phyloP scores from a whole-genome alignment of 2,329 filamentous ascomycete species.

The Colletotrichum salicis region DNA sequence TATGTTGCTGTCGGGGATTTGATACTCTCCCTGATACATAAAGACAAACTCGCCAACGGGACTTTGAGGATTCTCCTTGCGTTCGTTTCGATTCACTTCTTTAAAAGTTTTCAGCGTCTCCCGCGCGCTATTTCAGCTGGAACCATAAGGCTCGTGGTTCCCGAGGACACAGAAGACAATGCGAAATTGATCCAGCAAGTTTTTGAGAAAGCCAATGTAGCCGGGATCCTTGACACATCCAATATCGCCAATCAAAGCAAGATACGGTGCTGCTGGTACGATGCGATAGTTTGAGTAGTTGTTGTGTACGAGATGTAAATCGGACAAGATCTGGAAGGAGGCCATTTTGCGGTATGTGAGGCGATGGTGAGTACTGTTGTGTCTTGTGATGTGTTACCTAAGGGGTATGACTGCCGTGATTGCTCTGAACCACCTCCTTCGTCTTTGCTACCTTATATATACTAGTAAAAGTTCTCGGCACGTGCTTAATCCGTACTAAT shows the following conservation, averaged over 20 bases:
- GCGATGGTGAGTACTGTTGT: too few species aligned
- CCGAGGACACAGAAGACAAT: constrained; percentile 63
- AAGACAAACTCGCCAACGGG: constrained; percentile 51
- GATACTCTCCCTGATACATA: constrained; percentile 45
- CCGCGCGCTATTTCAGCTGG: constrained; percentile 47
- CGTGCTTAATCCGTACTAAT: too few species aligned
- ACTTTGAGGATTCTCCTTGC: constrained; percentile 32
- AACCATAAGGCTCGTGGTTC: constrained; percentile 66
- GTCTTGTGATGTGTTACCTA: too few species aligned
- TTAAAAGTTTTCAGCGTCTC: constrained; percentile 46
- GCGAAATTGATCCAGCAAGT: constrained; percentile 59
- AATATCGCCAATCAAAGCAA: constrained; percentile 68
- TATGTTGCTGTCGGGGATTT: constrained; percentile 38
- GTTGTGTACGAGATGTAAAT: constrained; percentile 65
- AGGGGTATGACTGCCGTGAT: too few species aligned
- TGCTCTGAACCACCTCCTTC: too few species aligned
- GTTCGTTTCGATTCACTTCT: constrained; percentile 20
- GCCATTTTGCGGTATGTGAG: neutral
- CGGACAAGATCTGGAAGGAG: constrained; percentile 61
- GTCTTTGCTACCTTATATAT: too few species aligned
- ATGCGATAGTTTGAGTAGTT: constrained; percentile 64
- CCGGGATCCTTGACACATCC: constrained; percentile 55
- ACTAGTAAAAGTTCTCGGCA: too few species aligned
- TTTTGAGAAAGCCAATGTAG: constrained; percentile 57
- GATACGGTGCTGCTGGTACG: constrained; percentile 55